These are phyloP conservation scores for Lodderomyces orthopsilosis DNA, from an alignment of 1,139 yeast genomes.

Conservation along the genomic window DNA sequence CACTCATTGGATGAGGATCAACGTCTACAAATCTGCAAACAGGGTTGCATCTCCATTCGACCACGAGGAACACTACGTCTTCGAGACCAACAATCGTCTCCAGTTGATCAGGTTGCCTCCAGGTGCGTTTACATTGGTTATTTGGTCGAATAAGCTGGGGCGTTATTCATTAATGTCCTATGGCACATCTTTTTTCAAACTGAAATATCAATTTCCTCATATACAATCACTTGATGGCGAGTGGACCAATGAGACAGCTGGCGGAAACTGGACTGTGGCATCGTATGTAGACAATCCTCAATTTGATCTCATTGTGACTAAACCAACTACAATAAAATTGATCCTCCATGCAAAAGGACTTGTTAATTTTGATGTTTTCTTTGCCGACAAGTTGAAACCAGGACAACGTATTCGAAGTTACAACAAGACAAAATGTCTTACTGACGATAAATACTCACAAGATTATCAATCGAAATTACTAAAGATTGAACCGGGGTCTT, in stretches of 20 bases:
- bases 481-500: slow-evolving; percentile 33
- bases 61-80: slow-evolving; percentile 22
- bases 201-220: slow-evolving; percentile 20
- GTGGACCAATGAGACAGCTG: slow-evolving; percentile 51
- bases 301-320: slow-evolving; percentile 31
- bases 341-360: slow-evolving; percentile 23
- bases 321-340: slow-evolving; percentile 20
- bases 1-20: slow-evolving; percentile 24
- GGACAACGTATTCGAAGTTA: slow-evolving; percentile 24
- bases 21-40: slow-evolving; percentile 27
- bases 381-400: slow-evolving; percentile 18
- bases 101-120: slow-evolving; percentile 23
- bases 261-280: slow-evolving; percentile 56
- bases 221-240: slow-evolving; percentile 30
- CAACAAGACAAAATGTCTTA: slow-evolving; percentile 27
- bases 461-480: slow-evolving; percentile 17
- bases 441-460: slow-evolving; percentile 26
- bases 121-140: slow-evolving; percentile 29
- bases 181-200: slow-evolving; percentile 23
- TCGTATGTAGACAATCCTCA: slow-evolving; percentile 65
- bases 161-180: slow-evolving; percentile 37
- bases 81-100: slow-evolving; percentile 31
- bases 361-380: slow-evolving; percentile 42
- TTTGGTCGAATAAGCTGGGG: slow-evolving; percentile 21
- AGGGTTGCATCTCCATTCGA: slow-evolving; percentile 28